Evolutionary conservation across 768 basidiomycete species (phyloP).

Genomic region (Mrakia frigida): DNA sequence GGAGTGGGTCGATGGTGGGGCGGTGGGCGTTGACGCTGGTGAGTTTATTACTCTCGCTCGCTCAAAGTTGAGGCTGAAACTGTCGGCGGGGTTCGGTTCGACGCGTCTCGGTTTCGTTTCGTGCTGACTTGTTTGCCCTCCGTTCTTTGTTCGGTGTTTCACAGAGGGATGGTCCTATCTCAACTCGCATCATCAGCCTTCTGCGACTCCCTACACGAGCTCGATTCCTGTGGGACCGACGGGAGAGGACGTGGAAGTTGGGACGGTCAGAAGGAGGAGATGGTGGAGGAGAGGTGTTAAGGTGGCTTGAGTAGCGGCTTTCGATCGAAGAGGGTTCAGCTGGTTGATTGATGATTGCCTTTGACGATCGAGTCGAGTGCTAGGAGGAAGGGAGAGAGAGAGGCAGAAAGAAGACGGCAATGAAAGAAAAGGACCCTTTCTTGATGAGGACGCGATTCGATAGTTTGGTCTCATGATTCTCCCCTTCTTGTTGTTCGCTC

Average conservation of each 20-base stretch:
- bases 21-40: not conserved
- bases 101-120: too few relatives aligned
- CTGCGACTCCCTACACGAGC: not conserved
- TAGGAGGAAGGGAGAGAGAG: too few relatives aligned
- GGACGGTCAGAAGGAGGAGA: not conserved
- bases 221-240: too few relatives aligned
- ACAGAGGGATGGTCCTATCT: constrained; percentile 19
- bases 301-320: not conserved
- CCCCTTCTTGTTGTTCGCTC: too few relatives aligned
- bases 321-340: too few relatives aligned
- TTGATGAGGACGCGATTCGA: too few relatives aligned
- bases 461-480: too few relatives aligned
- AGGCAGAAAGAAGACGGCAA: too few relatives aligned
- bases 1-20: not conserved
- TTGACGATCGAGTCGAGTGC: too few relatives aligned
- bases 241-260: not conserved
- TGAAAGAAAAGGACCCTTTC: too few relatives aligned
- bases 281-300: not conserved
- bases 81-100: not conserved
- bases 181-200: not conserved
- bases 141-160: not conserved
- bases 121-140: not conserved
- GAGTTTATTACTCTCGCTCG: not conserved
- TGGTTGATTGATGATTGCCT: too few relatives aligned
- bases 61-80: not conserved